Evolutionary conservation across 2,329 filamentous ascomycete species (phyloP).

Genomic region (Thyridium curvatum): DNA sequence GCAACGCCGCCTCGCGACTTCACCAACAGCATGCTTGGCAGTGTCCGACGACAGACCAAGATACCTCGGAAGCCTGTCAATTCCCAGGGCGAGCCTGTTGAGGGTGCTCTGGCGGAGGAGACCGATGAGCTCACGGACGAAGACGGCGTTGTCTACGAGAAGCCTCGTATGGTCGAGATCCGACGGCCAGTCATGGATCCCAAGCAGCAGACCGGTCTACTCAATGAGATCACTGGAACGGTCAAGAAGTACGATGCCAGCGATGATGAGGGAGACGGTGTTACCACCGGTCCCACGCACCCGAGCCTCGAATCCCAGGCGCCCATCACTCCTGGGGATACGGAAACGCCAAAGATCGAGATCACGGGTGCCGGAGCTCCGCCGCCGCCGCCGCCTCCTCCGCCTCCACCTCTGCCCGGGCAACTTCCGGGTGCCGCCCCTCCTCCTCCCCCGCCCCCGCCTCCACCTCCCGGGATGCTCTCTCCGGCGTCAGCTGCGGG

Average conservation of each 20-base stretch:
- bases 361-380: slow-evolving; percentile 39
- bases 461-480: slow-evolving; percentile 26
- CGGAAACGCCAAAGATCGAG: slow-evolving; percentile 53
- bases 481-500: slow-evolving; percentile 8
- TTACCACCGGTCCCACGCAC: slow-evolving; percentile 69
- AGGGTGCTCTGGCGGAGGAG: slow-evolving; percentile 21
- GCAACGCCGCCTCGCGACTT: slow-evolving; percentile 55
- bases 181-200: slow-evolving; percentile 60
- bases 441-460: slow-evolving; percentile 43
- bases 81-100: slow-evolving; percentile 15
- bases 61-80: slow-evolving; percentile 49
- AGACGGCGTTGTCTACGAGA: slow-evolving; percentile 66
- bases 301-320: slow-evolving; percentile 66
- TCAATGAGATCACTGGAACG: slow-evolving; percentile 67
- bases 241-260: slow-evolving; percentile 67
- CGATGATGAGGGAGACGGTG: slow-evolving; percentile 60
- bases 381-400: slow-evolving; percentile 21
- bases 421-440: slow-evolving; percentile 29
- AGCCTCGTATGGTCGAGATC: slow-evolving; percentile 72
- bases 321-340: slow-evolving; percentile 60
- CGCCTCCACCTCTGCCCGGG: slow-evolving; percentile 42
- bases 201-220: slow-evolving; percentile 61
- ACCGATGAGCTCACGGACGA: slow-evolving; percentile 16
- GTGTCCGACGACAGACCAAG: slow-evolving; percentile 56
- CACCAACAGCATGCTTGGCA: slow-evolving; percentile 67